A percentile compares a stretch with the other conserved stretches of the same genome.
Evolutionary conservation across 805 yeast genomes (phyloP).

Genomic region (Geotrichum ghanense): DNA sequence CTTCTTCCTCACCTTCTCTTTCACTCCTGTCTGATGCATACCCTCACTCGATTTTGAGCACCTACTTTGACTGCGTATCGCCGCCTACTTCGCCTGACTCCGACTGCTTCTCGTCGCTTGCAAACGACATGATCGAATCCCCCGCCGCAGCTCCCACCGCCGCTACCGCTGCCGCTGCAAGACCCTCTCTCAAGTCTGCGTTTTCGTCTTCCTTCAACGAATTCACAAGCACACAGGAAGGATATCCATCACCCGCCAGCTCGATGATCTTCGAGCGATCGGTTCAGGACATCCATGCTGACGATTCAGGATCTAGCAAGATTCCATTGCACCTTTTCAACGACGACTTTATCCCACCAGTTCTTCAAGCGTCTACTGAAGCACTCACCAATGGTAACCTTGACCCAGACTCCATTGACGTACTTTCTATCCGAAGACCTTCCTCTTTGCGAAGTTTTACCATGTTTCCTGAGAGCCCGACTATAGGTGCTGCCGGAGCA

Average conservation of each 20-base stretch:
- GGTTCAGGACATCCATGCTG: slow-evolving; percentile 43
- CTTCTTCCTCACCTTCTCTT: background rate
- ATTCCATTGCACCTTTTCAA: slow-evolving; percentile 31
- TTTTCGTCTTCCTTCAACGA: background rate
- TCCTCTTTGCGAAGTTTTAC: slow-evolving; percentile 21
- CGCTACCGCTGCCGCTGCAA: background rate
- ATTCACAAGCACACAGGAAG: background rate
- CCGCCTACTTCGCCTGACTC: background rate
- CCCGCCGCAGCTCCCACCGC: background rate
- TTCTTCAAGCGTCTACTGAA: slow-evolving; percentile 66
- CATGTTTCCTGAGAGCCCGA: slow-evolving; percentile 3
- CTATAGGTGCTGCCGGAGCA: background rate
- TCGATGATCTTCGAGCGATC: slow-evolving; percentile 55
- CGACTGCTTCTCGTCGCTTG: background rate
- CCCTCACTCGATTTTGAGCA: background rate
- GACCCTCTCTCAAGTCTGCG: background rate
- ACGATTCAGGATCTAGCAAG: slow-evolving; percentile 11
- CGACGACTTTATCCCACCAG: slow-evolving; percentile 72
- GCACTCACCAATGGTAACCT: slow-evolving; percentile 44
- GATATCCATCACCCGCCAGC: slow-evolving; percentile 21
- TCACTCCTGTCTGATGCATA: background rate
- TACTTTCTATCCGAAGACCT: slow-evolving; percentile 53
- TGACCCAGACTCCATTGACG: slow-evolving; percentile 58
- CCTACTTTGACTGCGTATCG: background rate
- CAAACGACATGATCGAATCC: too few species aligned